Percentiles rank a stretch among this genome's conserved stretches.
Conservation (phyloP, 306 rosid species). For the Lupinus albus region DNA sequence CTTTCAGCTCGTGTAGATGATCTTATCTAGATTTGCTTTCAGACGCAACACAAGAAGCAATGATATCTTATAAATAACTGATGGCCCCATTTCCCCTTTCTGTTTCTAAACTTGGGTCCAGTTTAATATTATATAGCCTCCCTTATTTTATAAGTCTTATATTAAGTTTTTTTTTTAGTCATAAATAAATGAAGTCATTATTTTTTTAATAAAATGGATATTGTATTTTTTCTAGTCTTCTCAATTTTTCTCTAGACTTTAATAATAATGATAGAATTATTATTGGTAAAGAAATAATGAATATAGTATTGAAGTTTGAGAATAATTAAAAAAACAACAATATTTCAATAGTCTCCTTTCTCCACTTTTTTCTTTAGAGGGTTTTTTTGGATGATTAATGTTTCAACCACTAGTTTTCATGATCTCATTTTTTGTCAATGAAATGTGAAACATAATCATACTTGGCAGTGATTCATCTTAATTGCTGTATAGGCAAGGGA, state of each 20-base stretch:
- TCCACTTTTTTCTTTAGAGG: background rate
- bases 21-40: slow-evolving; percentile 33
- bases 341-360: background rate
- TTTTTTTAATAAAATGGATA: no score
- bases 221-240: no score
- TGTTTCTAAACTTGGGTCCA: background rate
- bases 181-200: no score
- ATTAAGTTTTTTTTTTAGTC: no score
- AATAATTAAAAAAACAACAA: no score
- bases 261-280: no score
- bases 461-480: slow-evolving; percentile 40
- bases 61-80: background rate
- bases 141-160: no score
- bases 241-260: no score
- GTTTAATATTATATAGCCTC: background rate
- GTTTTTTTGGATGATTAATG: background rate
- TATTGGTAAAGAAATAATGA: no score
- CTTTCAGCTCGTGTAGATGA: slow-evolving; percentile 1
- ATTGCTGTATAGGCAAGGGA: slow-evolving; percentile 31
- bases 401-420: slow-evolving; percentile 24
- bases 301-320: no score
- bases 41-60: slow-evolving; percentile 1
- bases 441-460: background rate
- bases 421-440: background rate
- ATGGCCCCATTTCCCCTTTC: background rate